These are phyloP conservation scores for Phytophthora pinifolia DNA, from an alignment of 352 stramenopile species.

Conservation along the genomic window DNA sequence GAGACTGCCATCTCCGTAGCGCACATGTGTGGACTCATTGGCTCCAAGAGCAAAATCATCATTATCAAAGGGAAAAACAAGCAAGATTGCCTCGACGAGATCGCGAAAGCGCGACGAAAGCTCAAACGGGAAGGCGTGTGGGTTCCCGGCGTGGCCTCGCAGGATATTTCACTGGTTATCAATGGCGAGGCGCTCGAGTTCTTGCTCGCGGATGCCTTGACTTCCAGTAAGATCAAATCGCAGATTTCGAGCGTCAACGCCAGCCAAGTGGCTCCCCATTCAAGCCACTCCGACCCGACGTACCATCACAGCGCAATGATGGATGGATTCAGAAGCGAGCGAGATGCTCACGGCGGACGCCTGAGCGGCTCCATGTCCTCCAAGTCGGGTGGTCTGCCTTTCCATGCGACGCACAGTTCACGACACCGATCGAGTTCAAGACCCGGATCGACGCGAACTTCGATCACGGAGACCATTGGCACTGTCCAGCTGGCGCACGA, in stretches of 20 bases:
- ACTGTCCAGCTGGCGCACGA: constrained; percentile 44
- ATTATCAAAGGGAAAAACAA: constrained; percentile 84
- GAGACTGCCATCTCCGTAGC: constrained; percentile 99
- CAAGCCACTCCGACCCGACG: background rate
- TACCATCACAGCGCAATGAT: constrained; percentile 4
- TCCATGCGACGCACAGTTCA: constrained; percentile 24
- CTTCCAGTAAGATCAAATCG: constrained; percentile 15
- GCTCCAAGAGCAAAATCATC: constrained; percentile 73
- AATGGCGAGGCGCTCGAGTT: constrained; percentile 81
- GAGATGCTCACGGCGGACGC: constrained; percentile 9
- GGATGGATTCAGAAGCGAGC: constrained; percentile 16
- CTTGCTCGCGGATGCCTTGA: constrained; percentile 49
- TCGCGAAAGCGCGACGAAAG: constrained; percentile 69
- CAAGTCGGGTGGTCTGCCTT: constrained; percentile 51
- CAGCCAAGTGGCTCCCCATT: constrained; percentile 21
- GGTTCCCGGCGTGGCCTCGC: constrained; percentile 70
- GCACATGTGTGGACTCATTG: constrained; percentile 94
- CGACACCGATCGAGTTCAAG: constrained; percentile 32
- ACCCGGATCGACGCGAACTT: constrained; percentile 38
- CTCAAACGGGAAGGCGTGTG: constrained; percentile 79
- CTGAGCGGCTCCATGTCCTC: constrained; percentile 45
- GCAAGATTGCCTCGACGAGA: constrained; percentile 81
- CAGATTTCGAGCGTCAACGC: constrained; percentile 20
- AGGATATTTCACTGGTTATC: constrained; percentile 80
- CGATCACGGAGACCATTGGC: constrained; percentile 20